Conservation (phyloP, 495 filamentous ascomycete species). For the Annulohypoxylon maeteangense region DNA sequence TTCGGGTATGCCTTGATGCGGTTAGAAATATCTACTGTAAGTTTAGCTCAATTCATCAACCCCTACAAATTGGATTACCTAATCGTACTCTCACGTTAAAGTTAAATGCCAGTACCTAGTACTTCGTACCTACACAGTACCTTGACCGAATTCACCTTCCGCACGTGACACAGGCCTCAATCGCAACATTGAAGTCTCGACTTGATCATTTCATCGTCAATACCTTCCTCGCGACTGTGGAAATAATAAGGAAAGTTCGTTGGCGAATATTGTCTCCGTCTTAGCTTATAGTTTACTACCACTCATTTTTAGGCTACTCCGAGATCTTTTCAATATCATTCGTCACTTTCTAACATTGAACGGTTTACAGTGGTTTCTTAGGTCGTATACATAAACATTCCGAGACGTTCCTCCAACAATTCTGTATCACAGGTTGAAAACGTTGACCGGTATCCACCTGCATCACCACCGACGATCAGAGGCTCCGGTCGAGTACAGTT, state of each 20-base stretch:
- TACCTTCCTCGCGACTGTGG: slow-evolving; percentile 10
- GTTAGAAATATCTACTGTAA: slow-evolving; percentile 1
- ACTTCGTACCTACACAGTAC: too few species aligned
- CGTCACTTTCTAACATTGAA: not conserved
- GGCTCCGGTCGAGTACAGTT: slow-evolving; percentile 11
- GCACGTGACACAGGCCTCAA: slow-evolving; percentile 36
- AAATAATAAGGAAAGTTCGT: not conserved
- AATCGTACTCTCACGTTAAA: not conserved
- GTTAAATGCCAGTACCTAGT: not conserved
- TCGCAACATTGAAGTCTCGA: slow-evolving; percentile 28
- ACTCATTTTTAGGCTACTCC: not conserved
- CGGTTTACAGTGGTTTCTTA: slow-evolving; percentile 7
- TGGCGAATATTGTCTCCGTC: slow-evolving; percentile 14
- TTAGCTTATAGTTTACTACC: not conserved
- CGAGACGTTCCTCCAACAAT: slow-evolving; percentile 29
- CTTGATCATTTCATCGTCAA: slow-evolving; percentile 32
- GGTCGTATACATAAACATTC: slow-evolving; percentile 26
- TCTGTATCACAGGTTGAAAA: slow-evolving; percentile 29
- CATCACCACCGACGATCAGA: slow-evolving; percentile 42
- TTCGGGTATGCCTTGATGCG: not conserved
- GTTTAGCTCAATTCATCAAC: slow-evolving; percentile 1
- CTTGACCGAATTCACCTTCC: slow-evolving; percentile 22
- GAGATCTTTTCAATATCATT: slow-evolving; percentile 1
- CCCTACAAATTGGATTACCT: slow-evolving; percentile 2
- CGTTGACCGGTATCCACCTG: slow-evolving; percentile 36